phyloP scores from a whole-genome alignment of 1,139 yeast genomes.

The Spathaspora sp. region DNA sequence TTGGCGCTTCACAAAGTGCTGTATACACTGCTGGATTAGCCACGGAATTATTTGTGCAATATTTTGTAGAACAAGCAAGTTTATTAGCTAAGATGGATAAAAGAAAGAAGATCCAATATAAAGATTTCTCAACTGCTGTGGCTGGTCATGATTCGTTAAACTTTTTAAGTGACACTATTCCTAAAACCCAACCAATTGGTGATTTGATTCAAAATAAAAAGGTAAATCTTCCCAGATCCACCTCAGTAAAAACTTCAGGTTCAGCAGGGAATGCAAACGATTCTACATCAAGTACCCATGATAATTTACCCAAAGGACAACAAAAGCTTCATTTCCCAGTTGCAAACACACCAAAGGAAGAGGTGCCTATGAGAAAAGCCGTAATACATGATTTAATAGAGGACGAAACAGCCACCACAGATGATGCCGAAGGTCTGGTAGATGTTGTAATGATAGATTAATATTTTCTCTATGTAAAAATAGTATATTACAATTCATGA shows the following conservation, averaged over 20 bases:
- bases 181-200: constrained; percentile 57
- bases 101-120: constrained; percentile 69
- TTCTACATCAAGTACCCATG: constrained; percentile 8
- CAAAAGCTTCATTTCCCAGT: constrained; percentile 28
- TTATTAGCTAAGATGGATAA: constrained; percentile 67
- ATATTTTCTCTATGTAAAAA: constrained; percentile 3
- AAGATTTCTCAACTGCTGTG: constrained; percentile 76
- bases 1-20: constrained; percentile 74
- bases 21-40: constrained; percentile 85
- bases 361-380: constrained; percentile 30
- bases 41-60: constrained; percentile 79
- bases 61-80: constrained; percentile 77
- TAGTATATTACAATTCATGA: constrained; percentile 5
- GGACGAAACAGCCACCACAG: constrained; percentile 10
- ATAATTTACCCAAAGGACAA: constrained; percentile 37
- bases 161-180: constrained; percentile 69
- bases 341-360: constrained; percentile 13
- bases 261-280: constrained; percentile 7
- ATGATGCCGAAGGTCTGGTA: constrained; percentile 12
- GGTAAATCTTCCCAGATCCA: constrained; percentile 29
- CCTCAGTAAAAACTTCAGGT: constrained; percentile 4
- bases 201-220: constrained; percentile 49
- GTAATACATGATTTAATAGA: constrained; percentile 35
- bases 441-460: constrained; percentile 21
- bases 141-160: constrained; percentile 61